Percentiles rank a stretch among this genome's conserved stretches.
Evolutionary conservation across 768 basidiomycete species (phyloP).

Genomic region (Tricholoma matsutake): DNA sequence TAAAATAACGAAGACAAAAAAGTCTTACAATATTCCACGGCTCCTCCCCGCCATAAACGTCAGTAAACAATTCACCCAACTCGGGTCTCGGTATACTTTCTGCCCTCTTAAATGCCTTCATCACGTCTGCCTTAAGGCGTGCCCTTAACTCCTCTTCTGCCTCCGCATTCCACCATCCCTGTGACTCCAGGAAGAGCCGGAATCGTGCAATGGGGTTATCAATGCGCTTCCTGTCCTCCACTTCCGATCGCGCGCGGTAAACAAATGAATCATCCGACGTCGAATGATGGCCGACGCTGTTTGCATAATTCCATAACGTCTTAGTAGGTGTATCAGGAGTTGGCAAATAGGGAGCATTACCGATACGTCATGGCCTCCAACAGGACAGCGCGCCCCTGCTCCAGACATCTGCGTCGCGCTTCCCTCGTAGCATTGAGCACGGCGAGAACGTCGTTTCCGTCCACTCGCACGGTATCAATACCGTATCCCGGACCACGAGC

Average conservation of each 20-base stretch:
- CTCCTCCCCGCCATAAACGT: slow-evolving; percentile 83
- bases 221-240: slow-evolving; percentile 87
- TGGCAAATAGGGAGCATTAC: slow-evolving; percentile 30
- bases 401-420: slow-evolving; percentile 66
- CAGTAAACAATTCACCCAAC: slow-evolving; percentile 79
- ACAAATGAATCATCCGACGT: slow-evolving; percentile 96
- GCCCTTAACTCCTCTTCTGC: slow-evolving; percentile 73
- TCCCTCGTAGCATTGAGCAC: slow-evolving; percentile 73
- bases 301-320: slow-evolving; percentile 3
- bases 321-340: not conserved
- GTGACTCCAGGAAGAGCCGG: slow-evolving; percentile 79
- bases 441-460: slow-evolving; percentile 90
- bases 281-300: slow-evolving; percentile 88
- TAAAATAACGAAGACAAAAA: slow-evolving; percentile 1
- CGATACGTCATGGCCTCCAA: slow-evolving; percentile 92
- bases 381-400: slow-evolving; percentile 77
- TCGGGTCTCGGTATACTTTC: slow-evolving; percentile 67
- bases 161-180: slow-evolving; percentile 78
- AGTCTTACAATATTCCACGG: slow-evolving; percentile 79
- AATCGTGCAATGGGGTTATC: slow-evolving; percentile 88
- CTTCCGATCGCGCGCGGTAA: slow-evolving; percentile 85
- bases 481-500: slow-evolving; percentile 91
- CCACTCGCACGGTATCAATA: slow-evolving; percentile 86
- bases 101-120: slow-evolving; percentile 74
- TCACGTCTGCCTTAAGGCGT: slow-evolving; percentile 66